Evolutionary conservation across 2,329 filamentous ascomycete species (phyloP), one percentile per base, ranked within the genome.

Genomic region (Epichloe elymi): DNA sequence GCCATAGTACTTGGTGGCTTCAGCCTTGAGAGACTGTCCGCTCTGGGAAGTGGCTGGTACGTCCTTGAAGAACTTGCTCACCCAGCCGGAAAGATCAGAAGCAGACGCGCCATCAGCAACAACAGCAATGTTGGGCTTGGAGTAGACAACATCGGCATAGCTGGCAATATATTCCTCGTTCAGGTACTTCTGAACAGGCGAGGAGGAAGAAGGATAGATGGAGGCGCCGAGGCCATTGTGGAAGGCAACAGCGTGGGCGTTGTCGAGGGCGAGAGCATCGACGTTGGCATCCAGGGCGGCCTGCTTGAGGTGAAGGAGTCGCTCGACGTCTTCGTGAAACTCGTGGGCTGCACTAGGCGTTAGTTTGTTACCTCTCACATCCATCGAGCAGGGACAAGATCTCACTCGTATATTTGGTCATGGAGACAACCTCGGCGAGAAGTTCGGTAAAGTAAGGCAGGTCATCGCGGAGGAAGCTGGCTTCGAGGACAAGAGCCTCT

Each of bases 391-490:
- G 30, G 19, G 46, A 42, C 36, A 23, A 40, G 11, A 20, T 60
- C 80, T 71, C 72, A 86, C 82, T 76, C 58, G 83, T 82, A 70
- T 88, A 98, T 73, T 88, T 93, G 61, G 91, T 95, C 71, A 87
- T 75, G 55, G 85, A 83, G 63, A 93, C 78, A 62, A 96, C 86
- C 76, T 98, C 94, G 65, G 85, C 88, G 60, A 98, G 80, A 58
- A 98, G 79, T 76, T 98, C 93, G 64, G 89, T 82, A 70, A 95
- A 98, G 80, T 97, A 98, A 60, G 93, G 93, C 59, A 98, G 82
- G 68, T 98, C 90, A 67, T 93, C 83, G 67, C 88, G 83, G 59
- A 98, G 82, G 79, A 98, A 98, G 75, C 86, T 95, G 67, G 93
- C 88, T 71, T 91, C 84, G 64, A 98, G 74, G 54, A 98, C 82